Percentiles rank a stretch among this genome's conserved stretches.
These are phyloP conservation scores for Rhodotorula paludigena DNA, from an alignment of 768 basidiomycete species.

Conservation along the genomic window DNA sequence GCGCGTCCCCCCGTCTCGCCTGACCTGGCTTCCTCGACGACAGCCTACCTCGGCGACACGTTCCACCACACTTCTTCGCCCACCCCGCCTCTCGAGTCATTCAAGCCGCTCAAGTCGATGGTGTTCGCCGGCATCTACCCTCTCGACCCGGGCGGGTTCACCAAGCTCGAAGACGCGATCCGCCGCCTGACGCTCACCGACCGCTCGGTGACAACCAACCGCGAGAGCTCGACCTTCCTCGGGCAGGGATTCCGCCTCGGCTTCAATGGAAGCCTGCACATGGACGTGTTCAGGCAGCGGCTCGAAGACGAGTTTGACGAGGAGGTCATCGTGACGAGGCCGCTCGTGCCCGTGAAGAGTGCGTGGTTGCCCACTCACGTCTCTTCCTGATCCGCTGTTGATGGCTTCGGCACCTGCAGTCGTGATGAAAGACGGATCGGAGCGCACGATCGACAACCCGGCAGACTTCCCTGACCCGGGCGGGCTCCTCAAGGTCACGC, in stretches of 20 bases:
- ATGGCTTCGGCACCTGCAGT: conserved; percentile 52
- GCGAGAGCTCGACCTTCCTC: conserved; percentile 87
- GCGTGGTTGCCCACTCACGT: conserved; percentile 13
- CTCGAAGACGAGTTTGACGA: conserved; percentile 92
- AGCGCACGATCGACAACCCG: conserved; percentile 74
- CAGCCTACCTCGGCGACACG: conserved; percentile 92
- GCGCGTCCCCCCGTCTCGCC: not conserved
- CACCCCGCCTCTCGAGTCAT: conserved; percentile 81
- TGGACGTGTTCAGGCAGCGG: conserved; percentile 93
- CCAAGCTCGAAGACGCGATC: conserved; percentile 92
- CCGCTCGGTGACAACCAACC: conserved; percentile 79
- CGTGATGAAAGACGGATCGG: conserved; percentile 62
- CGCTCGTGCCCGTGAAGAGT: conserved; percentile 92
- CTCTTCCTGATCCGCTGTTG: no score
- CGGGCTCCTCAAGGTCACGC: conserved; percentile 58
- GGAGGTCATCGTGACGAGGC: conserved; percentile 89
- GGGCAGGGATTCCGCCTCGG: conserved; percentile 93
- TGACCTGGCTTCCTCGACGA: not conserved
- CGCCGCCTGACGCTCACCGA: conserved; percentile 78
- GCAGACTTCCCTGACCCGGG: conserved; percentile 85
- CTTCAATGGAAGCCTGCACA: conserved; percentile 90
- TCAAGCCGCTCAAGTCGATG: conserved; percentile 91
- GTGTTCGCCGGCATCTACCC: conserved; percentile 79
- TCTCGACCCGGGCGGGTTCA: conserved; percentile 81
- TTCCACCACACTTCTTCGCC: conserved; percentile 66